phyloP scores from a whole-genome alignment of 352 stramenopile genomes.

The Blastocystis hominis region DNA sequence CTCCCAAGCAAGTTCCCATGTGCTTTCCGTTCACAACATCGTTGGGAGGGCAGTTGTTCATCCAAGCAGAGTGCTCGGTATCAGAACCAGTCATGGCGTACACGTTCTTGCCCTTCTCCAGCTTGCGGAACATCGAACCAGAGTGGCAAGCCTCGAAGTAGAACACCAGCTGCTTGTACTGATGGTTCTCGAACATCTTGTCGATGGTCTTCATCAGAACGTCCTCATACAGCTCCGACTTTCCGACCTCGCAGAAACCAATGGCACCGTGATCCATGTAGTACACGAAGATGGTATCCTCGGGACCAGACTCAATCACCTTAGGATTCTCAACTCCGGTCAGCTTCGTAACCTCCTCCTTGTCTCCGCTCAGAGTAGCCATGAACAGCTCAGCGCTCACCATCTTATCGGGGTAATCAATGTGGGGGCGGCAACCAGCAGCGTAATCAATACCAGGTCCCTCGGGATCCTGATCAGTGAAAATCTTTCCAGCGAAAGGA shows the following conservation, averaged over 20 bases:
- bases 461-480: conserved; percentile 26
- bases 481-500: conserved; percentile 53
- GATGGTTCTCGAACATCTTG: conserved; percentile 55
- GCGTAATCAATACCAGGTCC: conserved; percentile 54
- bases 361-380: conserved; percentile 43
- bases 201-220: conserved; percentile 56
- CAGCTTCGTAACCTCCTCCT: conserved; percentile 48
- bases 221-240: conserved; percentile 10
- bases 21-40: conserved; percentile 53
- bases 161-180: conserved; percentile 58
- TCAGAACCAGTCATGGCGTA: conserved; percentile 57
- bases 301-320: conserved; percentile 54
- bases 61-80: conserved; percentile 58
- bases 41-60: conserved; percentile 57
- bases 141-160: conserved; percentile 59
- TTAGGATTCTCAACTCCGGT: conserved; percentile 57
- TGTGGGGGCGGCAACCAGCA: conserved; percentile 56
- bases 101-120: conserved; percentile 50
- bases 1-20: conserved; percentile 50
- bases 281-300: conserved; percentile 58
- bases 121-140: conserved; percentile 57
- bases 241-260: conserved; percentile 57
- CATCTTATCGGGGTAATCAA: conserved; percentile 49
- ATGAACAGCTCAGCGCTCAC: conserved; percentile 56
- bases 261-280: conserved; percentile 58